A percentile compares a stretch with the other conserved stretches of the same genome.
Conservation (phyloP, 768 basidiomycete species). For the Mycena olivaceomarginata region DNA sequence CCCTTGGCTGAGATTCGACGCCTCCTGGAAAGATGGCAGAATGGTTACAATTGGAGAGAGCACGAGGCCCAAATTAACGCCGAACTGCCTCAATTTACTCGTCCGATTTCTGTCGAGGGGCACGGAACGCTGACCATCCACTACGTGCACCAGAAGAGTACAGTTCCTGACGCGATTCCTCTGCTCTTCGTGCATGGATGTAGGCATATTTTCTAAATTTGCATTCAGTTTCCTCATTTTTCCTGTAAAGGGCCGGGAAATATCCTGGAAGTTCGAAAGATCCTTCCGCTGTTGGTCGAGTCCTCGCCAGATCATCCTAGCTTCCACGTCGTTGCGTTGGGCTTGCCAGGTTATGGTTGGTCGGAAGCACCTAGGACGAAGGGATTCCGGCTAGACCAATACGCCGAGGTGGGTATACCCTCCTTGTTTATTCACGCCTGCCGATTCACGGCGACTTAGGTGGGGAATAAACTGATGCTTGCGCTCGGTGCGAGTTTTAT, state of each 20-base stretch:
- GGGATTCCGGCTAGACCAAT: constrained; percentile 70
- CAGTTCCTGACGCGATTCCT: constrained; percentile 67
- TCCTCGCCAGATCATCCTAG: constrained; percentile 66
- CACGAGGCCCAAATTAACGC: constrained; percentile 71
- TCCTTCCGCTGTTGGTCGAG: constrained; percentile 71
- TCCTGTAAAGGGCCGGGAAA: constrained; percentile 75
- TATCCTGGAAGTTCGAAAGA: constrained; percentile 74
- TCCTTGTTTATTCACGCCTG: constrained; percentile 44
- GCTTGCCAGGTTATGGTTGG: constrained; percentile 79
- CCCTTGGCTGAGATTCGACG: constrained; percentile 71
- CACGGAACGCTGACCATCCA: constrained; percentile 69
- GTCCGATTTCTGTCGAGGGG: constrained; percentile 28
- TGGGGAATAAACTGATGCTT: constrained; percentile 59
- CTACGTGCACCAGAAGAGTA: constrained; percentile 74
- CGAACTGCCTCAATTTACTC: constrained; percentile 73
- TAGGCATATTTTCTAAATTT: constrained; percentile 41
- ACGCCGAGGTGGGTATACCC: constrained; percentile 63
- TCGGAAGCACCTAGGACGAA: constrained; percentile 73
- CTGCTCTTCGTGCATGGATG: constrained; percentile 80
- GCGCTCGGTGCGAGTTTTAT: constrained; percentile 44
- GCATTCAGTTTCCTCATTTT: background rate
- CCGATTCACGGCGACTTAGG: constrained; percentile 28
- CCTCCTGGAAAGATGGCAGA: constrained; percentile 70
- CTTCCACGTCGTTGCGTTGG: constrained; percentile 78
- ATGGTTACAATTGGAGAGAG: constrained; percentile 74